These are phyloP conservation scores for Cladophialophora carrionii DNA, from an alignment of 2,329 filamentous ascomycete species.

Conservation along the genomic window DNA sequence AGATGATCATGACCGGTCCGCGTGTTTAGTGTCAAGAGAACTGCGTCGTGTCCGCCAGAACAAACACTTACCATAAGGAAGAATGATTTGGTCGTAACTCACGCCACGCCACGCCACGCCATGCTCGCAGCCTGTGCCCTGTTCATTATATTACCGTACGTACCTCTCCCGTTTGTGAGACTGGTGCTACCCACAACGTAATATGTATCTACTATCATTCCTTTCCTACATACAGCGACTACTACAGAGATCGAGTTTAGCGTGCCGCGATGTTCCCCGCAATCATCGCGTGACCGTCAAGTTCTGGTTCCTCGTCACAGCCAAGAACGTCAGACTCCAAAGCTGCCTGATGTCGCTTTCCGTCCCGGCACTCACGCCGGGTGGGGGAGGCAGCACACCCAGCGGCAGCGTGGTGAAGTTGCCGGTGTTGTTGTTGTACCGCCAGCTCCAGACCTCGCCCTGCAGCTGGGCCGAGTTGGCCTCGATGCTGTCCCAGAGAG, in stretches of 20 bases:
- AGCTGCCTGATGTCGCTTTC: constrained; percentile 61
- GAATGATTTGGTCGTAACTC: not conserved
- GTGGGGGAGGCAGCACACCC: constrained; percentile 55
- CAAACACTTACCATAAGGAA: too few relatives aligned
- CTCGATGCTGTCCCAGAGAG: constrained; percentile 65
- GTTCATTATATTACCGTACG: not conserved
- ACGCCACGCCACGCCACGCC: not conserved
- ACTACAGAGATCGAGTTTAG: not conserved
- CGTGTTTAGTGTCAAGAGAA: too few relatives aligned
- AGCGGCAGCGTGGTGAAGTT: constrained; percentile 57
- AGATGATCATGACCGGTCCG: too few relatives aligned
- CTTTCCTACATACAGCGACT: not conserved
- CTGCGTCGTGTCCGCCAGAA: too few relatives aligned
- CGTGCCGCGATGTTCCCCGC: not conserved
- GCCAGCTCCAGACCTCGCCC: constrained; percentile 67
- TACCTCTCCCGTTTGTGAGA: not conserved
- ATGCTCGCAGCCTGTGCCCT: not conserved
- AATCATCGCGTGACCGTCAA: not conserved
- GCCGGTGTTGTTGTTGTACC: constrained; percentile 50
- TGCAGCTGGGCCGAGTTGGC: constrained; percentile 57
- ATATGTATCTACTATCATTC: not conserved
- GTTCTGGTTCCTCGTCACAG: constrained; percentile 51
- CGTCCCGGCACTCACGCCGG: constrained; percentile 48
- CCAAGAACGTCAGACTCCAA: constrained; percentile 63
- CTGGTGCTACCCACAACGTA: too few relatives aligned